Conservation (phyloP, 2,329 filamentous ascomycete genomes). For the Penicillium palitans region DNA sequence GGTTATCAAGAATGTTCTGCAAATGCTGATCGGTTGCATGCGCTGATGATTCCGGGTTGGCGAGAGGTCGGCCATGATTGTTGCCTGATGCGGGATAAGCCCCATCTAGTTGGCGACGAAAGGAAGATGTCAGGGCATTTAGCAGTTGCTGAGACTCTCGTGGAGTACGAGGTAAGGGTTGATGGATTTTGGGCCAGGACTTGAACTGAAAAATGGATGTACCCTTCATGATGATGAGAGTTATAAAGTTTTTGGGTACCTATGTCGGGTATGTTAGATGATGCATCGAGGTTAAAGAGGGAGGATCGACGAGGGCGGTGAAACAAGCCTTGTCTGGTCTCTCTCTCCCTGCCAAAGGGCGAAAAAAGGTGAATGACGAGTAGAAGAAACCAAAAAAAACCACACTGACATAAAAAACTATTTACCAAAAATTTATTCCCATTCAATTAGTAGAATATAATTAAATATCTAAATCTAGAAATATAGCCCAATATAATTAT, state of each 20-base stretch:
- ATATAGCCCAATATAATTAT: neutral
- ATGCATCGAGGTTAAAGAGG: conserved; percentile 1
- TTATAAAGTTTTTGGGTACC: neutral
- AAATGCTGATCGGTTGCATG: conserved; percentile 42
- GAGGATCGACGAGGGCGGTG: conserved; percentile 28
- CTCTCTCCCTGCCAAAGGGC: neutral
- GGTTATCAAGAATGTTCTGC: conserved; percentile 42
- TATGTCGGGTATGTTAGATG: neutral
- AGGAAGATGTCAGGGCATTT: conserved; percentile 61
- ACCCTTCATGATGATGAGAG: conserved; percentile 51
- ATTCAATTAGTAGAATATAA: neutral
- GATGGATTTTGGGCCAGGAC: conserved; percentile 56
- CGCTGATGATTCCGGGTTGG: conserved; percentile 30
- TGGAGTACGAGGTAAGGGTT: conserved; percentile 53
- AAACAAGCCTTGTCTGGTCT: neutral
- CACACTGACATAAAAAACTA: neutral
- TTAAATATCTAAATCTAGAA: neutral
- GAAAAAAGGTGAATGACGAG: conserved; percentile 27
- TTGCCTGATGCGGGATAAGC: conserved; percentile 50
- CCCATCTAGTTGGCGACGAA: conserved; percentile 62
- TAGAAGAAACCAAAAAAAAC: conserved; percentile 12
- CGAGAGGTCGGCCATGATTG: conserved; percentile 20
- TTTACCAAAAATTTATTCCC: neutral
- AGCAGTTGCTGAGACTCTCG: conserved; percentile 62
- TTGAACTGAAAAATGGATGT: conserved; percentile 50